These are phyloP conservation scores for Clarireedia homoeocarpa DNA, from an alignment of 2,329 filamentous ascomycete genomes.

Conservation along the genomic window DNA sequence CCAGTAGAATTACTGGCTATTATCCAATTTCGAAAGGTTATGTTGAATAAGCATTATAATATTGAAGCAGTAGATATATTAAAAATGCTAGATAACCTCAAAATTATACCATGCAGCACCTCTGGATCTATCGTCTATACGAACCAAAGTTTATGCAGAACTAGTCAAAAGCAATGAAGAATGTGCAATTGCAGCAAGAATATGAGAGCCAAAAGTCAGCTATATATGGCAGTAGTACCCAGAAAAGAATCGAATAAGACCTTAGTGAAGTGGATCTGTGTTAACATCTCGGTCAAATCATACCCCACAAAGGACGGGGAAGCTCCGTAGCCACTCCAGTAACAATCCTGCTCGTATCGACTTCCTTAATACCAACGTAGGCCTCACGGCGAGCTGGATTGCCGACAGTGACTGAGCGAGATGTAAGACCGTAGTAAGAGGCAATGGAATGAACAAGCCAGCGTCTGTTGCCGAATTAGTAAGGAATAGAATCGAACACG, in stretches of 20 bases:
- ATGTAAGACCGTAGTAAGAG: slow-evolving; percentile 80
- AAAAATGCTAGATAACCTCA: neutral
- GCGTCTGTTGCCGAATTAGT: slow-evolving; percentile 45
- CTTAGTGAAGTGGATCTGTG: neutral
- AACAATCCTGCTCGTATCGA: slow-evolving; percentile 18
- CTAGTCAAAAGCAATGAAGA: neutral
- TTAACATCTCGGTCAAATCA: slow-evolving; percentile 15
- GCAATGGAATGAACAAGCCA: slow-evolving; percentile 93
- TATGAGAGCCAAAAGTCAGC: neutral
- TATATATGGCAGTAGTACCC: neutral
- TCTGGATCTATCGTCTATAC: neutral
- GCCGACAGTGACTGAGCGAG: slow-evolving; percentile 68
- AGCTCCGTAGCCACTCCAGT: slow-evolving; percentile 32
- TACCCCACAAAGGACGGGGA: slow-evolving; percentile 54
- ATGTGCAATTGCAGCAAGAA: neutral
- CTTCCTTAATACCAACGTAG: slow-evolving; percentile 66
- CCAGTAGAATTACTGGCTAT: no score
- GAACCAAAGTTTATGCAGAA: slow-evolving; percentile 1
- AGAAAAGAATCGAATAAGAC: neutral
- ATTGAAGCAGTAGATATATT: no score
- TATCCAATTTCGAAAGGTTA: no score
- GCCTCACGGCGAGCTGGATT: slow-evolving; percentile 68
- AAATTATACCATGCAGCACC: neutral
- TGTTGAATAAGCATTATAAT: no score
- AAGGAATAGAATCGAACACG: slow-evolving; percentile 8